A percentile compares a stretch with the other conserved stretches of the same genome.
These are phyloP conservation scores for Theobroma cacao DNA, from an alignment of 345 rosid species.

Conservation along the genomic window DNA sequence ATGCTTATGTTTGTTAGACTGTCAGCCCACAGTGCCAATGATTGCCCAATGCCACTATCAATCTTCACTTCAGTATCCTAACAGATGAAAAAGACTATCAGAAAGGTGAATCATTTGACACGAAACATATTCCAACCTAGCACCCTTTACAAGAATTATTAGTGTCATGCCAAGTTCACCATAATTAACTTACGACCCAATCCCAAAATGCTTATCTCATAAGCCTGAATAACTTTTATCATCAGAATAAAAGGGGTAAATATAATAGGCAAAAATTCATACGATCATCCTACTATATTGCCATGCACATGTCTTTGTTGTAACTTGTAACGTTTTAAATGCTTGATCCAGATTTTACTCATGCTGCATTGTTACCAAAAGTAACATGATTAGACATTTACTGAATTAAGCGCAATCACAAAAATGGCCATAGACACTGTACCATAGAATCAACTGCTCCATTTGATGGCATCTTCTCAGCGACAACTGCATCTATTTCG, in stretches of 20 bases:
- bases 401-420: neutral
- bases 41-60: slow-evolving; percentile 30
- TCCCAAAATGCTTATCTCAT: neutral
- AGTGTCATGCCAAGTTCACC: neutral
- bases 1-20: slow-evolving; percentile 66
- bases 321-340: neutral
- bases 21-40: slow-evolving; percentile 61
- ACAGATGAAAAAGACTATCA: slow-evolving; percentile 4
- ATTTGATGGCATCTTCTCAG: slow-evolving; percentile 29
- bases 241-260: neutral
- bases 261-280: neutral
- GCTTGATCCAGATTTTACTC: slow-evolving; percentile 2
- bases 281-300: neutral
- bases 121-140: neutral
- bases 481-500: slow-evolving; percentile 27
- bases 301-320: neutral
- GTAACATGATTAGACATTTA: neutral
- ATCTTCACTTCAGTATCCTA: slow-evolving; percentile 44
- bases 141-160: neutral
- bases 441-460: slow-evolving; percentile 41
- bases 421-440: slow-evolving; percentile 17
- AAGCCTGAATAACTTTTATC: neutral
- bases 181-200: neutral
- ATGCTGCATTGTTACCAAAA: neutral
- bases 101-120: slow-evolving; percentile 17